Base-by-base conservation (phyloP, 345 rosid species). In the Anastatica hierochuntica region DNA sequence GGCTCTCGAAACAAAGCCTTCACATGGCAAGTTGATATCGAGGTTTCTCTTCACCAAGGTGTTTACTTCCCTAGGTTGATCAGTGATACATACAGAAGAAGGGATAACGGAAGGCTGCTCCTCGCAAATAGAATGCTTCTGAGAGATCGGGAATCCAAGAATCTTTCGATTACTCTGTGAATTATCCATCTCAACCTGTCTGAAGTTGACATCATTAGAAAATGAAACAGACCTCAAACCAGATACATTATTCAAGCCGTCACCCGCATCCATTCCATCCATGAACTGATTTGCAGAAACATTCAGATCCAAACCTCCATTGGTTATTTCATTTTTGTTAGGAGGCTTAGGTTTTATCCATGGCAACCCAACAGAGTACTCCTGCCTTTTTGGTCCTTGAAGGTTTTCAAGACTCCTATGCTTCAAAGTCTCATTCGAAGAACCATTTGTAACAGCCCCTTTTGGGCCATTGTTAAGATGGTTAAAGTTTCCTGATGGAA, bases 21-120 rank as follows among this genome's bases (percentile, higher is more conserved):
- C 89, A 58, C 75, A 87, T 51, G 98, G 96, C 65, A 82, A 63
- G 80, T 90, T 90, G 42, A 90, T 90, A 73, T 90, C 88, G 43
- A 87, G 50, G 58, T 58, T 56, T 18, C 53, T 50, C 52, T 57
- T 65, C 3, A 65, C 53, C 45, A 34, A 49, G 44, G 41, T 47
- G 24, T 56, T 49, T 37, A 34, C 52, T 48, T 56, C 69, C 52
- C 46, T 64, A 20, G 8, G 51, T 48, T 34, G 63, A 40, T 50
- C 42, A 30, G 46, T 59, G n/a, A 24, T 24, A 7, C 27, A 24
- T 7, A 24, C 3, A 7, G 27, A 24, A 7, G 5, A 7, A 24
- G 27, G 6, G 27, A 7, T 24, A 24, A 24, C 3, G 27, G 27
- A 24, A n/a, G n/a, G n/a, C n/a, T n/a, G n/a, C n/a, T n/a, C n/a